These are phyloP conservation scores for Cutaneotrichosporon sp. DNA, from an alignment of 1,284 basidiomycete species.

Conservation along the genomic window DNA sequence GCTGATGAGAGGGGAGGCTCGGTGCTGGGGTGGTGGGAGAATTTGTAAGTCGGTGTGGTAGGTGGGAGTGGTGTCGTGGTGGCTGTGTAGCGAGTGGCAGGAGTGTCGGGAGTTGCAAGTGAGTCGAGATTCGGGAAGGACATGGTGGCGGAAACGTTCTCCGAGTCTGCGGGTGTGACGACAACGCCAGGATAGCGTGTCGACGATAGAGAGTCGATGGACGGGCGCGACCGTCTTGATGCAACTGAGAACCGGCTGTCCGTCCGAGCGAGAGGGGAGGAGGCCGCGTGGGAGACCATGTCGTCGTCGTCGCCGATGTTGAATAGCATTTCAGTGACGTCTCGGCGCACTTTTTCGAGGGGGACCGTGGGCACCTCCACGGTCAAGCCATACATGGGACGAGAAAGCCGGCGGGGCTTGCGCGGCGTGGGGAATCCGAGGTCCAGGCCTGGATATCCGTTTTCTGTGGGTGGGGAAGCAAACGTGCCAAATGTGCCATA, in stretches of 20 bases:
- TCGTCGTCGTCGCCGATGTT: neutral
- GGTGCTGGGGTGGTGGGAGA: neutral
- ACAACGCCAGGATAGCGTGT: neutral
- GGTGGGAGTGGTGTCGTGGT: too few species aligned
- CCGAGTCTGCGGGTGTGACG: neutral
- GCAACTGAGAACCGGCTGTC: neutral
- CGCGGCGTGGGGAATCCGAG: neutral
- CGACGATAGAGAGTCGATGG: neutral
- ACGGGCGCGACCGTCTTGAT: neutral
- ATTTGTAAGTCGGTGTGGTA: too few species aligned
- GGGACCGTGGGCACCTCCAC: neutral
- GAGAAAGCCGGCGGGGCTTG: neutral
- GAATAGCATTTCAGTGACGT: slow-evolving; percentile 2
- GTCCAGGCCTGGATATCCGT: neutral
- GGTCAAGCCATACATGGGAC: neutral
- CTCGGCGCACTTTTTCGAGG: neutral
- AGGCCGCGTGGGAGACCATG: neutral
- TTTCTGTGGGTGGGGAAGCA: neutral
- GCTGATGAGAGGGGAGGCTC: neutral
- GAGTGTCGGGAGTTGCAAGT: neutral
- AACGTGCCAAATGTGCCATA: neutral
- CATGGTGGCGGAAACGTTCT: too few species aligned
- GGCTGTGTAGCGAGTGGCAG: neutral
- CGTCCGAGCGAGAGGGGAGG: neutral
- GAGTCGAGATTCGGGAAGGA: neutral